A percentile compares a stretch with the other conserved stretches of the same genome.
phyloP scores from a whole-genome alignment of 257 asterid species.

The Nicotiana sylvestris region DNA sequence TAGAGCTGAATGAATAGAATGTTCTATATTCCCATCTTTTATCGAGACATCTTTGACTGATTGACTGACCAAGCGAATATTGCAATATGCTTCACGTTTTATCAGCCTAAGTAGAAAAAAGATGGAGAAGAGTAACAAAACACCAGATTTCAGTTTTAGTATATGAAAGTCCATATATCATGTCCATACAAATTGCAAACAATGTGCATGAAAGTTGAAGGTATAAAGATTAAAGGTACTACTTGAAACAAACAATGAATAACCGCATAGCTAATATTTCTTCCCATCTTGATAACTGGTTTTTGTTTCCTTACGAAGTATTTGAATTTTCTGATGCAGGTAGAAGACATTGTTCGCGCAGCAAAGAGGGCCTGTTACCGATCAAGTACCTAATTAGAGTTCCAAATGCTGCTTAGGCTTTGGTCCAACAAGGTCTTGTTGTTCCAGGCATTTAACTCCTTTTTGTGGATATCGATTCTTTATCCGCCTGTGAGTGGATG shows the following conservation, averaged over 20 bases:
- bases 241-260: background rate
- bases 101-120: background rate
- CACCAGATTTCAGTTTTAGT: background rate
- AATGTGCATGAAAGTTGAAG: background rate
- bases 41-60: background rate
- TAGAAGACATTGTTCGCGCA: constrained; percentile 36
- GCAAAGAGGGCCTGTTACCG: constrained; percentile 31
- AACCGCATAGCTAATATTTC: background rate
- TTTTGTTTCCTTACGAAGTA: no score
- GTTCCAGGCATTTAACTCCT: background rate
- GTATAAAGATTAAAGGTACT: background rate
- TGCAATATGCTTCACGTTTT: background rate
- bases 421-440: background rate
- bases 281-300: background rate
- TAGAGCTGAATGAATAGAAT: background rate
- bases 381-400: constrained; percentile 15
- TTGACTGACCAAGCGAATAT: background rate
- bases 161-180: background rate
- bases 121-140: background rate
- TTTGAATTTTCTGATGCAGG: constrained; percentile 6
- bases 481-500: constrained; percentile 8
- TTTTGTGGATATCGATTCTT: constrained; percentile 14
- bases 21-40: background rate
- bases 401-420: constrained; percentile 22
- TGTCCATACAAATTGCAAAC: background rate